Evolutionary conservation across 805 yeast genomes (phyloP), one percentile per base, ranked within the genome.

Genomic region (Tetrapisispora taiwanensis): DNA sequence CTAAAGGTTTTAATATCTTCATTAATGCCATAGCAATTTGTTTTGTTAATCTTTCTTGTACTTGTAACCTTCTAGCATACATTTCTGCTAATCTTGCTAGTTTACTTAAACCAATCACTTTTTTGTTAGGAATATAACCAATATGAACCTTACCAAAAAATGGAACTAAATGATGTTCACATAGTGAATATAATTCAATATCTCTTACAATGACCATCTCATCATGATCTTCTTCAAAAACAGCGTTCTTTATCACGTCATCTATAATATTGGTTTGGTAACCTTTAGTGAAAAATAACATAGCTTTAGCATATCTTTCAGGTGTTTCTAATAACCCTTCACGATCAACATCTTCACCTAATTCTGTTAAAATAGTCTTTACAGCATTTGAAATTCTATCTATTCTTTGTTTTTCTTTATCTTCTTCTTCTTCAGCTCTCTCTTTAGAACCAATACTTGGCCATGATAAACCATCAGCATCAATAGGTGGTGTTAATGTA

Each of bases 151-250:
- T 92, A 46, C 99, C 99, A 56, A 79, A 85, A 62, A 92, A 92
- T 19, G 99, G 99, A 24, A 94, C 99, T 56, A 92, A 69, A 67
- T 92, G 99, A 63, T 92, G 99, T 67, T 92, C 99, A 66, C 99
- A 92, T 43, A 92, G 71, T 3, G 96, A 86, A 62, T 81, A 84
- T 43, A 92, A 77, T 54, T 87, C 95, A 46, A 92, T 92, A 64
- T 92, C 97, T 59, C 90, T 76, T 22, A 92, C 98, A 51, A 92
- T 89, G 39, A 92, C 97, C 97, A 92, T 92, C 61, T 92, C 99
- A 63, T 92, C 97, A 61, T 92, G 98, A 61, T 92, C 95, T 62
- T 92, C 97, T 62, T 92, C 97, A 55, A 92, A 92, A 7, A 92
- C 95, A 0, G 98, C 98, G 48, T 89, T 74, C 56, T 92, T 90